Conservation (phyloP, 371 early-diverging fungal genomes). For the Spiromyces aspiralis region DNA sequence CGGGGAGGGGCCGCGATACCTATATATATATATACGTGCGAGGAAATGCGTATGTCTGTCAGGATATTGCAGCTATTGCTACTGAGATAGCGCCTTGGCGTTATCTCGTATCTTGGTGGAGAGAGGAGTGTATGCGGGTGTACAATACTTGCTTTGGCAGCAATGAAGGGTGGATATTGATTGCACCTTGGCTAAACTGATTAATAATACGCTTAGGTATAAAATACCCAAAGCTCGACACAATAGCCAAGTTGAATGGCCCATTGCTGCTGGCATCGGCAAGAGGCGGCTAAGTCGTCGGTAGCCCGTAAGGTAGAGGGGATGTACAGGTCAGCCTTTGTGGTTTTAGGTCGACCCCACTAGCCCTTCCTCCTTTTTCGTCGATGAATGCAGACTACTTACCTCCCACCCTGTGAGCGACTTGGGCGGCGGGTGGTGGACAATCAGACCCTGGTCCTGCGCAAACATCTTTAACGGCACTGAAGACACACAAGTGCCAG, state of each 20-base stretch:
- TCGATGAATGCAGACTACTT: not conserved
- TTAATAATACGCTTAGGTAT: conserved; percentile 53
- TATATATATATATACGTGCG: too few relatives aligned
- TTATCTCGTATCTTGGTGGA: too few relatives aligned
- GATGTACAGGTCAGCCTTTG: too few relatives aligned
- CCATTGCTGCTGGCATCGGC: conserved; percentile 3
- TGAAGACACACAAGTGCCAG: too few relatives aligned
- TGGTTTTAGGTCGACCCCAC: too few relatives aligned
- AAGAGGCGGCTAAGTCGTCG: not conserved
- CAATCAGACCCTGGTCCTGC: conserved; percentile 14
- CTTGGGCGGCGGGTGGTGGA: conserved; percentile 14
- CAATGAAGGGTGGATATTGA: conserved; percentile 82
- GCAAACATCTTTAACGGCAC: conserved; percentile 31
- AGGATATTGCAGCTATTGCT: too few relatives aligned
- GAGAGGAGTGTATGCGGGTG: too few relatives aligned
- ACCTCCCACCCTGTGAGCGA: conserved; percentile 28
- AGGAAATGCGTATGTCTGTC: too few relatives aligned
- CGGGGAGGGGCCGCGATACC: conserved; percentile 83
- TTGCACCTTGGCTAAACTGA: conserved; percentile 45
- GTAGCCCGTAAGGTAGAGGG: too few relatives aligned
- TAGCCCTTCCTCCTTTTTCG: not conserved
- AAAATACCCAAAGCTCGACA: conserved; percentile 87
- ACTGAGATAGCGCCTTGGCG: too few relatives aligned
- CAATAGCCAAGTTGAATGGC: conserved; percentile 66
- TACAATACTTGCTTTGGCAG: conserved; percentile 49